These are phyloP conservation scores for Apiospora aurea DNA, from an alignment of 2,329 filamentous ascomycete genomes.

Conservation along the genomic window DNA sequence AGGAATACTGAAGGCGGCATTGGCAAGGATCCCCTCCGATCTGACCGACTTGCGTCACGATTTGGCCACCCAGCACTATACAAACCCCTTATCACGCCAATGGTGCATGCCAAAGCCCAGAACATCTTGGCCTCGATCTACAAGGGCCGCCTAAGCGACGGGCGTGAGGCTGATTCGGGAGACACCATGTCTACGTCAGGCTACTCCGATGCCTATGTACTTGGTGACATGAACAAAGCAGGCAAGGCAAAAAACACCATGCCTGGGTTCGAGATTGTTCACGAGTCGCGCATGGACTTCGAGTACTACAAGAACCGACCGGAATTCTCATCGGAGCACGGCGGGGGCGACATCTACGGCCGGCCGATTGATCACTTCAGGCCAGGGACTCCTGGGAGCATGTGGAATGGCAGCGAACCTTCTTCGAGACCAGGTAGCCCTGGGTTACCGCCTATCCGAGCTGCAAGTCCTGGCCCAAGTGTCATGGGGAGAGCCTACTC, in stretches of 20 bases:
- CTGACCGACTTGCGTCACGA: constrained; percentile 74
- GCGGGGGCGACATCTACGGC: constrained; percentile 76
- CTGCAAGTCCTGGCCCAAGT: constrained; percentile 37
- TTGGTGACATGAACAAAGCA: constrained; percentile 77
- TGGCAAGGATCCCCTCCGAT: constrained; percentile 60
- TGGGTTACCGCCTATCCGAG: constrained; percentile 39
- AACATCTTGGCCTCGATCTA: constrained; percentile 88
- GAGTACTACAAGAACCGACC: constrained; percentile 89
- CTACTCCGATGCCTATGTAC: constrained; percentile 81
- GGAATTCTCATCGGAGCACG: constrained; percentile 87
- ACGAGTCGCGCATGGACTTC: constrained; percentile 86
- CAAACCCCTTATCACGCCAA: constrained; percentile 87
- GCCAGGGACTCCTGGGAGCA: constrained; percentile 66
- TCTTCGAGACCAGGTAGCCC: constrained; percentile 61
- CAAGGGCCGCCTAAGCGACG: constrained; percentile 76
- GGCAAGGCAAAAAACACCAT: constrained; percentile 55
- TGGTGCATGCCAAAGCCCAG: constrained; percentile 92
- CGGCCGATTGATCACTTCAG: constrained; percentile 64
- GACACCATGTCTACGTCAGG: constrained; percentile 68
- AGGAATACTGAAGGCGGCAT: constrained; percentile 53
- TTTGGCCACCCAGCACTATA: constrained; percentile 94
- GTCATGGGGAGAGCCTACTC: constrained; percentile 33
- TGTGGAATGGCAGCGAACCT: constrained; percentile 51
- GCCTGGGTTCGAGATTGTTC: constrained; percentile 88
- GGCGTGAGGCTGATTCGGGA: constrained; percentile 64